Evolutionary conservation across 1,139 yeast species (phyloP).

Genomic region (Ogataea hybrid): DNA sequence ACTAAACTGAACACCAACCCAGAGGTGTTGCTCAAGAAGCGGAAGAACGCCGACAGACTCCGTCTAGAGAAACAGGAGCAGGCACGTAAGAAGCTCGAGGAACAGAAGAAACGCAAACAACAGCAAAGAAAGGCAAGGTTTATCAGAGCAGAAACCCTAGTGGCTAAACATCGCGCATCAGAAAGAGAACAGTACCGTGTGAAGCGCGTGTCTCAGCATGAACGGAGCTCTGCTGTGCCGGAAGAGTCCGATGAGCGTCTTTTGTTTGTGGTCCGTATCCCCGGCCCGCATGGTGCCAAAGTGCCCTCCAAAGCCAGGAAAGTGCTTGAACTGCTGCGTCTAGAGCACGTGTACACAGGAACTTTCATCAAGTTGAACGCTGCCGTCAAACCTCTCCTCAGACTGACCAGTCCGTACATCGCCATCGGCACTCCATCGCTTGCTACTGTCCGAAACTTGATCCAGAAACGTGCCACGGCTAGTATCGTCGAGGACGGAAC

Average conservation of each 20-base stretch:
- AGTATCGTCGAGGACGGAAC: slow-evolving; percentile 37
- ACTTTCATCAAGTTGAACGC: slow-evolving; percentile 65
- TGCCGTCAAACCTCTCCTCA: slow-evolving; percentile 56
- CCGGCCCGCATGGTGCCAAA: slow-evolving; percentile 60
- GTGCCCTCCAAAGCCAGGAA: slow-evolving; percentile 66
- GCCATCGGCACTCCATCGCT: slow-evolving; percentile 73
- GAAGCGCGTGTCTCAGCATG: slow-evolving; percentile 55
- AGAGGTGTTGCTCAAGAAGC: slow-evolving; percentile 69
- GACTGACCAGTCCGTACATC: slow-evolving; percentile 67
- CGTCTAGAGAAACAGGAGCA: slow-evolving; percentile 45
- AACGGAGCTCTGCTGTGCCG: slow-evolving; percentile 33
- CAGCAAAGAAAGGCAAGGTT: slow-evolving; percentile 48
- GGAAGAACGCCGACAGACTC: slow-evolving; percentile 73
- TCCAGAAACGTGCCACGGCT: slow-evolving; percentile 73
- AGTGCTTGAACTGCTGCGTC: slow-evolving; percentile 56
- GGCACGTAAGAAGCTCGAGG: slow-evolving; percentile 39
- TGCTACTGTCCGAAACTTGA: slow-evolving; percentile 63
- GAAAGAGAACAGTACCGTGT: slow-evolving; percentile 68
- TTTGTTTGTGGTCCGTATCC: slow-evolving; percentile 62
- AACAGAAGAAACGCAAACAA: slow-evolving; percentile 39
- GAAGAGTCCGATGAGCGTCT: slow-evolving; percentile 46
- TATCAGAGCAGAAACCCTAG: slow-evolving; percentile 70
- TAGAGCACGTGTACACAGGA: slow-evolving; percentile 60
- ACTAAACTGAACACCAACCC: slow-evolving; percentile 59
- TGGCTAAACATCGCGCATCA: slow-evolving; percentile 60